Evolutionary conservation across 2,329 filamentous ascomycete species (phyloP).

Genomic region (Aspergillus flavus): DNA sequence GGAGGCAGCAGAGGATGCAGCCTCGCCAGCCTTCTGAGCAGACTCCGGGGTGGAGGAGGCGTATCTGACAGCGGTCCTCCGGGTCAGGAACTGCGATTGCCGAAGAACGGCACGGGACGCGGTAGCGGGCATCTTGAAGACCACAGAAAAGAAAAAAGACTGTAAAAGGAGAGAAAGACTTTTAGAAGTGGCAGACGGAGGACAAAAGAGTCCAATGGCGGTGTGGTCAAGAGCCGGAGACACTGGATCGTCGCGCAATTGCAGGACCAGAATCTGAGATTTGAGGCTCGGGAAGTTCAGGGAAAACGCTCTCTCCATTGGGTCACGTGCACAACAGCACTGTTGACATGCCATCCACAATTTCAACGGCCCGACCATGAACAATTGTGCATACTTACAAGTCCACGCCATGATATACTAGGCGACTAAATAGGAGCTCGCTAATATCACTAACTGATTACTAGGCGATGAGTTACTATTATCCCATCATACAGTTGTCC

Average conservation of each 20-base stretch:
- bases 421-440: background rate
- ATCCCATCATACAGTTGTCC: background rate
- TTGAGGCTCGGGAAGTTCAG: constrained; percentile 47
- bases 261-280: constrained; percentile 42
- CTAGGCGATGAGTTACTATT: background rate
- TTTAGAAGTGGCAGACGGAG: constrained; percentile 31
- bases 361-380: background rate
- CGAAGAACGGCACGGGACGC: constrained; percentile 49
- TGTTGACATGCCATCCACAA: background rate
- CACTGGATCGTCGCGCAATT: constrained; percentile 36
- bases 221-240: constrained; percentile 32
- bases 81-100: constrained; percentile 51
- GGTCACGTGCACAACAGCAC: constrained; percentile 17
- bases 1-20: constrained; percentile 43
- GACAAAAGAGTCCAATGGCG: constrained; percentile 45
- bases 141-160: constrained; percentile 27
- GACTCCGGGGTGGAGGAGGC: constrained; percentile 50
- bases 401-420: background rate
- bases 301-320: constrained; percentile 29
- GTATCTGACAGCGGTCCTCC: constrained; percentile 49
- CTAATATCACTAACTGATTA: background rate
- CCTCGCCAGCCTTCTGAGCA: constrained; percentile 49
- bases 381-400: background rate
- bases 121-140: constrained; percentile 46
- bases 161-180: constrained; percentile 32